Conservation (phyloP, 2,329 filamentous ascomycete species). For the Cladosporium austrohemisphaericum region DNA sequence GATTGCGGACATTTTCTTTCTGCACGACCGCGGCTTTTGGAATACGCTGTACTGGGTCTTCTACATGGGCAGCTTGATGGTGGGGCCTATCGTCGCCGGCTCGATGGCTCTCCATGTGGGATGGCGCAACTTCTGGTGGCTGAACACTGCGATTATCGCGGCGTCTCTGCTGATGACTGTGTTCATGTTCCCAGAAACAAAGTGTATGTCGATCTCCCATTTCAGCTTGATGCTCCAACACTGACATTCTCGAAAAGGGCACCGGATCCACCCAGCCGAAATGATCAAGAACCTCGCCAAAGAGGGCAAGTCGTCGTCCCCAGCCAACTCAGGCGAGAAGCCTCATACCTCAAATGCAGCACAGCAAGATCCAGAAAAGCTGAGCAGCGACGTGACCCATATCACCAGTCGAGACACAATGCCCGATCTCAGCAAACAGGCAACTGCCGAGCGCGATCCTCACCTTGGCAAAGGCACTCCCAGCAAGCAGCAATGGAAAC, state of each 20-base stretch:
- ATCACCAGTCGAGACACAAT: slow-evolving; percentile 23
- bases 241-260: slow-evolving; percentile 21
- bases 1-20: slow-evolving; percentile 62
- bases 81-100: slow-evolving; percentile 55
- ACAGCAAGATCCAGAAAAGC: slow-evolving; percentile 25
- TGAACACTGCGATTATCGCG: slow-evolving; percentile 55
- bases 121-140: slow-evolving; percentile 64
- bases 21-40: slow-evolving; percentile 58
- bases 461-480: slow-evolving; percentile 55
- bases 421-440: slow-evolving; percentile 26
- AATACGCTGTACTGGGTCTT: slow-evolving; percentile 59
- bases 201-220: slow-evolving; percentile 35
- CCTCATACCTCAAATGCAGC: slow-evolving; percentile 15
- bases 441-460: slow-evolving; percentile 49
- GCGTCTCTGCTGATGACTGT: slow-evolving; percentile 50
- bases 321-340: slow-evolving; percentile 21
- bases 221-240: neutral
- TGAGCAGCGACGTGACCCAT: slow-evolving; percentile 21
- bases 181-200: slow-evolving; percentile 62
- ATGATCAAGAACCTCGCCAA: slow-evolving; percentile 14
- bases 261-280: slow-evolving; percentile 41
- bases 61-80: slow-evolving; percentile 62
- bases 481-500: slow-evolving; percentile 52
- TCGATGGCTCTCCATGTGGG: slow-evolving; percentile 57
- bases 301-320: slow-evolving; percentile 13